Evolutionary conservation across 2,329 filamentous ascomycete species (phyloP), one percentile per base, ranked within the genome.

Genomic region (Claviceps spartinae): DNA sequence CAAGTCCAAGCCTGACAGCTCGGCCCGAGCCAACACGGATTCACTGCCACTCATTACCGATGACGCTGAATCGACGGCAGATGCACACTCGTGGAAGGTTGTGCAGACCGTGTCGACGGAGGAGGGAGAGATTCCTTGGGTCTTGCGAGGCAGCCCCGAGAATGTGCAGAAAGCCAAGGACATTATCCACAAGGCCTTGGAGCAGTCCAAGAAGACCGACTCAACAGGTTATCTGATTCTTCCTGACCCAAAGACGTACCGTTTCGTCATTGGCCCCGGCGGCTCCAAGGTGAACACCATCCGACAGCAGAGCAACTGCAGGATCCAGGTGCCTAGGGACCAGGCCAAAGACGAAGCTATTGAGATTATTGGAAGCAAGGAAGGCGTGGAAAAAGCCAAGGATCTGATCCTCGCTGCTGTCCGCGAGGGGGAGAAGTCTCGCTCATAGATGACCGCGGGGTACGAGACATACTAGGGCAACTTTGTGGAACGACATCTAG

Each of bases 221-320:
- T 81, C 83, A 4, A 88, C 83, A 1, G 93, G 93, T 5, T 96
- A 94, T 67, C 78, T 98, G 38, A 83, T 93, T 57, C 78, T 98
- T 41, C 86, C 91, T 0, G 91, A 98, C 64, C 88, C 93, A 11
- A 82, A 80, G 60, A 88, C 88, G 47, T 95, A 96, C 74, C 82
- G 91, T 56, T 86, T 86, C 57, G 87, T 98, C 48, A 89, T 98
- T 59, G 93, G 93, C 4, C 83, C 85, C 57, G 86, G 85, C 54
- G 93, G 93, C 54, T 86, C 81, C 67, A 91, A 91, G 69, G 94
- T 98, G 67, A 96, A 96, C 70, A 74, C 81, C 43, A 96, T 98
- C 65, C 83, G 93, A 60, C 88, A 88, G 72, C 82, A 93, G 73
- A 96, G 89, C 49, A 87, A 86, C 52, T 96, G 90, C 70, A 89